Percentiles rank a stretch among this genome's conserved stretches.
Conservation (phyloP, 352 stramenopile genomes). For the Phytophthora cryptogea region DNA sequence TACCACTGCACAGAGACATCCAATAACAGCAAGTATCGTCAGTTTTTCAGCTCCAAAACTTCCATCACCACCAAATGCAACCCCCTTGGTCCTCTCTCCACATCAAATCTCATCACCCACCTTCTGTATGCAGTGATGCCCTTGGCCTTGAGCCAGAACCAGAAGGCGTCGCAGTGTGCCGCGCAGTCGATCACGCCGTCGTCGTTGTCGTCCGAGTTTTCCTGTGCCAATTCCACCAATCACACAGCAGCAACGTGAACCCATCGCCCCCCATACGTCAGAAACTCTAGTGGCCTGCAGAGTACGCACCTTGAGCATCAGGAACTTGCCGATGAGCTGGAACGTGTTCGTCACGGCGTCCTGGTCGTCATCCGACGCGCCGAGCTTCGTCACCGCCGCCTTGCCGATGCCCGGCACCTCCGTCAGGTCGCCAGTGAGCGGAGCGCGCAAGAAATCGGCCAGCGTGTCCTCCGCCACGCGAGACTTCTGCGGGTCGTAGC, state of each 20-base stretch:
- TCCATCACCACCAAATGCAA: background rate
- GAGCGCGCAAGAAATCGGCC: slow-evolving; percentile 91
- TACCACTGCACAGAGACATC: slow-evolving; percentile 68
- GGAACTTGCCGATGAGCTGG: slow-evolving; percentile 96
- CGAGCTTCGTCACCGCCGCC: slow-evolving; percentile 88
- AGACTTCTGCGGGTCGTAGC: slow-evolving; percentile 93
- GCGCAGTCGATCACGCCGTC: slow-evolving; percentile 91
- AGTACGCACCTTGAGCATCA: slow-evolving; percentile 77
- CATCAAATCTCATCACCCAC: slow-evolving; percentile 23
- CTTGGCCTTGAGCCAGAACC: slow-evolving; percentile 96
- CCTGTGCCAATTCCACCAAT: slow-evolving; percentile 39
- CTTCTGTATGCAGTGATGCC: slow-evolving; percentile 94
- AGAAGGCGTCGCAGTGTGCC: slow-evolving; percentile 97
- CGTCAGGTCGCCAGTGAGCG: slow-evolving; percentile 92
- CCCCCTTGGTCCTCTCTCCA: background rate
- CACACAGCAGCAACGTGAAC: slow-evolving; percentile 6
- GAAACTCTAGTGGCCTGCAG: background rate
- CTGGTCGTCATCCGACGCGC: slow-evolving; percentile 65
- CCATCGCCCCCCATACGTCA: background rate
- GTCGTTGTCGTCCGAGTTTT: slow-evolving; percentile 86
- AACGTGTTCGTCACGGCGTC: slow-evolving; percentile 97
- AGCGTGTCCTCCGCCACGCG: slow-evolving; percentile 91
- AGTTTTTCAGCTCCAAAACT: background rate
- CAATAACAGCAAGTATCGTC: slow-evolving; percentile 8
- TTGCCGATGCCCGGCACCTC: slow-evolving; percentile 96